Conservation (phyloP, 2,329 filamentous ascomycete species). For the Cladophialophora chaetospira region DNA sequence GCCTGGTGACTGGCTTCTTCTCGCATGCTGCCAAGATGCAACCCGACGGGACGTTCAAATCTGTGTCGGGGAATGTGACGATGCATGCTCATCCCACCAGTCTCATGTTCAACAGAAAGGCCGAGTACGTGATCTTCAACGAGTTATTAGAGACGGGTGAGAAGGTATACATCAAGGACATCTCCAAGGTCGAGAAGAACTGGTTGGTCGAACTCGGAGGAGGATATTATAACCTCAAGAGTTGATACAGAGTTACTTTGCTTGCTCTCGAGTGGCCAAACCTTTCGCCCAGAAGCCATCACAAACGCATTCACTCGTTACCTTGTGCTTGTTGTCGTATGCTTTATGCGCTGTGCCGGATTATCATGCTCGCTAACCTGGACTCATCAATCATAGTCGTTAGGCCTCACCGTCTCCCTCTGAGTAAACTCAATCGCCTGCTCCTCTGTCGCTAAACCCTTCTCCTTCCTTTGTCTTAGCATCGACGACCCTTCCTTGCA, state of each 20-base stretch:
- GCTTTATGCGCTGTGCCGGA: not conserved
- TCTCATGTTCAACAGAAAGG: conserved; percentile 93
- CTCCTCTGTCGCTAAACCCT: conserved; percentile 36
- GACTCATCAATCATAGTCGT: conserved; percentile 30
- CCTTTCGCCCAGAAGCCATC: too few species aligned
- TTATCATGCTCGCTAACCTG: conserved; percentile 9
- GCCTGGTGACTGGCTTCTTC: conserved; percentile 88
- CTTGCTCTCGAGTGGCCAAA: too few species aligned
- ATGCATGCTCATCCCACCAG: conserved; percentile 89
- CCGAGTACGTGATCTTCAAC: conserved; percentile 94
- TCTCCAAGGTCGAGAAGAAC: conserved; percentile 90
- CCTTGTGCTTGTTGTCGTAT: not conserved
- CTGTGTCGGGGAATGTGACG: conserved; percentile 75
- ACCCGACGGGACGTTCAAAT: conserved; percentile 84
- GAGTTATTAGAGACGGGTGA: conserved; percentile 86
- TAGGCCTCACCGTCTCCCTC: conserved; percentile 27
- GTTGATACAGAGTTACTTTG: not conserved
- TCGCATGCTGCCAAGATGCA: conserved; percentile 93
- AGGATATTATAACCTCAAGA: conserved; percentile 69
- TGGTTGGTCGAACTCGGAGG: conserved; percentile 90
- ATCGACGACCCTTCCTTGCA: conserved; percentile 66
- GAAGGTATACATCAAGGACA: conserved; percentile 87
- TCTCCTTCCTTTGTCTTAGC: conserved; percentile 59
- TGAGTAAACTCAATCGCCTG: conserved; percentile 37
- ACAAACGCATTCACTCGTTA: too few species aligned